Evolutionary conservation across 2,329 filamentous ascomycete species (phyloP).

Genomic region (Coccinonectria pachysandricola): DNA sequence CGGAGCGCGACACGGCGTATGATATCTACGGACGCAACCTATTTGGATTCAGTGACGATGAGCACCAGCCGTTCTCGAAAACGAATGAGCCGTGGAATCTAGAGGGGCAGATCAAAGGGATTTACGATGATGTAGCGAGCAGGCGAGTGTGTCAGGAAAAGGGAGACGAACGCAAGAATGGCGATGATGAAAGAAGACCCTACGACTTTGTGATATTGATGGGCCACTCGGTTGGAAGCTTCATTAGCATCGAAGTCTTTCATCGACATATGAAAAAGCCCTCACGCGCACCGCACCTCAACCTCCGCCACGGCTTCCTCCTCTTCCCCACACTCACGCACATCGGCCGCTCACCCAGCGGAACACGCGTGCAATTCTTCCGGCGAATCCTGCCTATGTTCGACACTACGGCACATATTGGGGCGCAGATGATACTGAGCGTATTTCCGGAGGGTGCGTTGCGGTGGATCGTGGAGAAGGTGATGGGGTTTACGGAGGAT

Average conservation of each 20-base stretch:
- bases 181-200: constrained; percentile 21
- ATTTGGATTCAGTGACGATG: constrained; percentile 45
- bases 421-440: constrained; percentile 32
- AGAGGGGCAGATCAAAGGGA: constrained; percentile 40
- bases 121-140: constrained; percentile 28
- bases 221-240: constrained; percentile 66
- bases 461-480: constrained; percentile 29
- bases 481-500: constrained; percentile 38
- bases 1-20: constrained; percentile 30
- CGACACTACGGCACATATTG: constrained; percentile 27
- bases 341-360: constrained; percentile 53
- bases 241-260: constrained; percentile 60
- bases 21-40: constrained; percentile 50
- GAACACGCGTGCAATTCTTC: constrained; percentile 30
- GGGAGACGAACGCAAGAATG: no score
- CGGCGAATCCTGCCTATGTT: constrained; percentile 34
- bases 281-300: constrained; percentile 25
- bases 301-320: constrained; percentile 45
- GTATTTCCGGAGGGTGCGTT: constrained; percentile 31
- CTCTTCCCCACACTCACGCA: constrained; percentile 69
- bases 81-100: constrained; percentile 38
- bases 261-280: constrained; percentile 39
- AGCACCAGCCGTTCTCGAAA: constrained; percentile 36
- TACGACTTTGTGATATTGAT: constrained; percentile 55
- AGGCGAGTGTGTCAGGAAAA: no score